A percentile compares a stretch with the other conserved stretches of the same genome.
Conservation (phyloP, 2,329 filamentous ascomycete species). For the Aureobasidium sp. region DNA sequence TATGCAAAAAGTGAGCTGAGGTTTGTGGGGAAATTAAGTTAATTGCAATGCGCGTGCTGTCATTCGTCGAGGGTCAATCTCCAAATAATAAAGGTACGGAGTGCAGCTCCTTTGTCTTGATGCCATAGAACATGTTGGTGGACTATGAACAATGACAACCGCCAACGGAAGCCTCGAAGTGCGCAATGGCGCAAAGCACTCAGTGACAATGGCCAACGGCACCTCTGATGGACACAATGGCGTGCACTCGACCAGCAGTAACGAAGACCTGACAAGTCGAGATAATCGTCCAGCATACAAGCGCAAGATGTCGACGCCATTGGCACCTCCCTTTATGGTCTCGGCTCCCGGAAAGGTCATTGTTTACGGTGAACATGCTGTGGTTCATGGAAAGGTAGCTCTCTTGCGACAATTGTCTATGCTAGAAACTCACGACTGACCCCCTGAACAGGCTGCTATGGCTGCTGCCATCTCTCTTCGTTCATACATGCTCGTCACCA, state of each 20-base stretch:
- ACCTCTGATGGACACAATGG: not conserved
- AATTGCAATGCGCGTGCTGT: conserved; percentile 1
- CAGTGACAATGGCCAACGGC: not conserved
- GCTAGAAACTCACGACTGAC: not conserved
- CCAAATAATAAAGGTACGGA: not conserved
- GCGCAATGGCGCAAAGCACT: conserved; percentile 3
- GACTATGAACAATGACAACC: conserved; percentile 9
- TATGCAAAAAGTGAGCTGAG: conserved; percentile 8
- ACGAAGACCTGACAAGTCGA: not conserved
- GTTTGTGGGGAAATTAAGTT: not conserved
- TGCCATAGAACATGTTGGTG: not conserved
- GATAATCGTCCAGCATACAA: not conserved
- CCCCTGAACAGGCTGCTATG: conserved; percentile 62
- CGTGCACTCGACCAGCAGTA: not conserved
- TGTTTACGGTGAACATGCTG: conserved; percentile 93
- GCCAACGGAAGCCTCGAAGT: not conserved
- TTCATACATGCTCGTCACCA: conserved; percentile 93
- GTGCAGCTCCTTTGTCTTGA: not conserved
- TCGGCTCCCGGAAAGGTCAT: conserved; percentile 98
- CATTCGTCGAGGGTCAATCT: not conserved
- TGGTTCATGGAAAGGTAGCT: conserved; percentile 87
- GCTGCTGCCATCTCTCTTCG: conserved; percentile 90
- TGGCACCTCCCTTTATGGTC: conserved; percentile 69
- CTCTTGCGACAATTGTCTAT: not conserved
- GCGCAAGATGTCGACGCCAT: conserved; percentile 15